Evolutionary conservation across 2,329 filamentous ascomycete species (phyloP).

Genomic region (Albophoma yamanashiensis): DNA sequence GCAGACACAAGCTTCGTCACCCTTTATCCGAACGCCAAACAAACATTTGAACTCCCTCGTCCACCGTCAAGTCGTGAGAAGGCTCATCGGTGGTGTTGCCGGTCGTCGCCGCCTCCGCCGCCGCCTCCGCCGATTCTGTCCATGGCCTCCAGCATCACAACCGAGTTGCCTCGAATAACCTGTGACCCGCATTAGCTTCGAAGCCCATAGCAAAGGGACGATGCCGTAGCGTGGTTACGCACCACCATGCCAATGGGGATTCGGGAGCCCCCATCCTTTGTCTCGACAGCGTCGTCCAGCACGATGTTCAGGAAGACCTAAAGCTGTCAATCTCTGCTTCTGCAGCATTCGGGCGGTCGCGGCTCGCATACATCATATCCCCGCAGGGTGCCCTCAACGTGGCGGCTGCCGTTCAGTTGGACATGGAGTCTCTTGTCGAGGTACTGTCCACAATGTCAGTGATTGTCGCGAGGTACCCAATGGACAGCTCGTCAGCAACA

Average conservation of each 20-base stretch:
- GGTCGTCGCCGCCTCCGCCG: conserved; percentile 29
- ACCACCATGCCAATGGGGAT: conserved; percentile 86
- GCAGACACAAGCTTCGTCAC: conserved; percentile 2
- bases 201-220: not conserved
- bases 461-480: not conserved
- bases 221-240: conserved; percentile 25
- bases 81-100: conserved; percentile 22
- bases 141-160: conserved; percentile 90
- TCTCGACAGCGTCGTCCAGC: conserved; percentile 90
- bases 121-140: conserved; percentile 44
- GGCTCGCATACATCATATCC: conserved; percentile 75
- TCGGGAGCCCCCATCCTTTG: conserved; percentile 87
- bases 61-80: conserved; percentile 2
- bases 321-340: not conserved
- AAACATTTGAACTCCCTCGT: conserved; percentile 11
- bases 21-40: conserved; percentile 23
- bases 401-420: conserved; percentile 93
- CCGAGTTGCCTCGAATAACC: conserved; percentile 95
- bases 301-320: conserved; percentile 98
- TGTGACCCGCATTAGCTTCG: conserved; percentile 19
- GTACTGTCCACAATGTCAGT: conserved; percentile 52
- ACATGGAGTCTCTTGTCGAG: conserved; percentile 98
- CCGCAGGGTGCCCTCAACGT: conserved; percentile 86
- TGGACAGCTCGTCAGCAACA: not conserved
- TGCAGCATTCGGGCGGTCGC: not conserved